Conservation (phyloP, 2,329 filamentous ascomycete species). For the Salinomyces thailandicus region DNA sequence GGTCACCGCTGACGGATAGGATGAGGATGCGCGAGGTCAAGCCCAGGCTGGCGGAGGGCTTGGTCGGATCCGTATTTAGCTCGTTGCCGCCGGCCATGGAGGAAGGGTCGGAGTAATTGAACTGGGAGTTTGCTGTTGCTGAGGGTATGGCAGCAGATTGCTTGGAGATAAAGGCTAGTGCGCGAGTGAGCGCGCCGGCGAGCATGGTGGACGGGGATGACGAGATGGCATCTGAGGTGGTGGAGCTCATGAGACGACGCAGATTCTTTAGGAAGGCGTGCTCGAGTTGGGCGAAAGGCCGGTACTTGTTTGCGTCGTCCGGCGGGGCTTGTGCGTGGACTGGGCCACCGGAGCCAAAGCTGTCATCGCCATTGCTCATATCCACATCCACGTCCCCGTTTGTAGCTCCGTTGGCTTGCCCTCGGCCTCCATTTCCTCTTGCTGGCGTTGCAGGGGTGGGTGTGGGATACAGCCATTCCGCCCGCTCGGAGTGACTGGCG, state of each 20-base stretch:
- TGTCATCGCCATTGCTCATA: not conserved
- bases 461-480: constrained; percentile 79
- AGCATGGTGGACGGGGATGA: constrained; percentile 70
- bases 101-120: constrained; percentile 47
- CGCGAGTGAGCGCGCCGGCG: constrained; percentile 80
- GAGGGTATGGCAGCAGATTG: constrained; percentile 40
- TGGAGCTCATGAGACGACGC: constrained; percentile 59
- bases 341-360: constrained; percentile 4
- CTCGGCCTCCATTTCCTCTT: too few species aligned
- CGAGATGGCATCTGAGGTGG: constrained; percentile 54
- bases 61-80: constrained; percentile 31
- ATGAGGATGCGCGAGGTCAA: constrained; percentile 79
- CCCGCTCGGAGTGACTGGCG: constrained; percentile 76
- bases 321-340: constrained; percentile 19
- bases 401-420: constrained; percentile 12
- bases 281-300: constrained; percentile 81
- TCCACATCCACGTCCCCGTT: not conserved
- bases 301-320: constrained; percentile 73
- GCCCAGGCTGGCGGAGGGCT: constrained; percentile 30
- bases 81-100: constrained; percentile 42
- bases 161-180: constrained; percentile 84
- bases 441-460: constrained; percentile 23
- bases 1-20: constrained; percentile 77
- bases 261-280: constrained; percentile 66
- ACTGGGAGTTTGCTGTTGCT: constrained; percentile 44